phyloP scores from a whole-genome alignment of 2,329 filamentous ascomycete species.

The Verticillium nubilum region DNA sequence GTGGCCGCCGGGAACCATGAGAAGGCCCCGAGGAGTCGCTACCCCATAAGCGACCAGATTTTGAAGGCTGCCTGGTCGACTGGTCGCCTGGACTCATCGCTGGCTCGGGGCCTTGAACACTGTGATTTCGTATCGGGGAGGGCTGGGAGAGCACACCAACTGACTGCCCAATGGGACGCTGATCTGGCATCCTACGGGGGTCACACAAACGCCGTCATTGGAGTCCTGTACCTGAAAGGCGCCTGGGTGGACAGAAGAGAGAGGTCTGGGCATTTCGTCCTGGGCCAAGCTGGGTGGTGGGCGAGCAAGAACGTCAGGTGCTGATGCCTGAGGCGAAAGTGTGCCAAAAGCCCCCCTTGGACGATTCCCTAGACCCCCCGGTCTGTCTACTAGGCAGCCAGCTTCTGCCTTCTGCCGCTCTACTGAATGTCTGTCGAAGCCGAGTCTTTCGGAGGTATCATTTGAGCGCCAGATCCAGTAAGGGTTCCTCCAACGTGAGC shows the following conservation, averaged over 20 bases:
- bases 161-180: neutral
- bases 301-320: neutral
- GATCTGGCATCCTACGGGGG: neutral
- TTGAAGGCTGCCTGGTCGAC: neutral
- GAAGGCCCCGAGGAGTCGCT: neutral
- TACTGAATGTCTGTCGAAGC: neutral
- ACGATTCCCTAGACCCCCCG: too few species aligned
- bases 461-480: constrained; percentile 6
- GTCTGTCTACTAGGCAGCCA: neutral
- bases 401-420: neutral
- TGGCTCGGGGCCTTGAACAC: neutral
- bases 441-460: constrained; percentile 8
- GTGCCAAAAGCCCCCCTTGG: neutral
- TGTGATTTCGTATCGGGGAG: neutral
- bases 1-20: too few species aligned
- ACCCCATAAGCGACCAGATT: neutral
- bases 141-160: neutral
- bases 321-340: neutral
- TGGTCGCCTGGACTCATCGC: neutral
- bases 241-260: neutral
- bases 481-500: neutral
- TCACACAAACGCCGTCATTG: neutral
- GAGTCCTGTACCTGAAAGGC: neutral
- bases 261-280: neutral
- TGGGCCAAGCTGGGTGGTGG: neutral